Conservation (phyloP, 495 filamentous ascomycete species). For the Tuber melanosporum region DNA sequence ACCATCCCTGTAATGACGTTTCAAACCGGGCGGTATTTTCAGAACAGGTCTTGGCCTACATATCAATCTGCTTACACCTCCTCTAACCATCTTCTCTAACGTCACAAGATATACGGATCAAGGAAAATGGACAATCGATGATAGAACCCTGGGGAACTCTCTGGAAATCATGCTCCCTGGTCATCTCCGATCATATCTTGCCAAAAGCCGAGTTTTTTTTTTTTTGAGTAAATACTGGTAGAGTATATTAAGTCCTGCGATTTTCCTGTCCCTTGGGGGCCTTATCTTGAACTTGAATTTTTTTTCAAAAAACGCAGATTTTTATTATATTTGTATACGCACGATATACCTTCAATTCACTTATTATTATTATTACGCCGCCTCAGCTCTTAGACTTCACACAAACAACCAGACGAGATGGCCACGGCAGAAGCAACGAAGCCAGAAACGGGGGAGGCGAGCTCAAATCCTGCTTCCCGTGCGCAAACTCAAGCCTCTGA, state of each 20-base stretch:
- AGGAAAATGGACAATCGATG: neutral
- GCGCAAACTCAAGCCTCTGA: no score
- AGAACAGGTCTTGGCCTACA: neutral
- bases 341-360: neutral
- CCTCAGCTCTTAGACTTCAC: neutral
- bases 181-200: neutral
- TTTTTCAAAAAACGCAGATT: neutral
- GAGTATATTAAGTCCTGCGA: neutral
- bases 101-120: neutral
- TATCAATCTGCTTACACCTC: neutral
- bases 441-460: neutral
- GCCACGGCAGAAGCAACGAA: constrained; percentile 24
- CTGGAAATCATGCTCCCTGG: neutral
- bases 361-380: neutral
- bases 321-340: neutral
- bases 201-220: neutral
- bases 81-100: neutral
- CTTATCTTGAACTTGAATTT: neutral
- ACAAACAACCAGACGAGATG: constrained; percentile 4
- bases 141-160: neutral
- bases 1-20: neutral
- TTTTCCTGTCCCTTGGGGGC: neutral
- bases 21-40: neutral
- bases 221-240: neutral
- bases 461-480: neutral